Conservation (phyloP, 1,284 basidiomycete genomes). For the Rhizoctonia solani region DNA sequence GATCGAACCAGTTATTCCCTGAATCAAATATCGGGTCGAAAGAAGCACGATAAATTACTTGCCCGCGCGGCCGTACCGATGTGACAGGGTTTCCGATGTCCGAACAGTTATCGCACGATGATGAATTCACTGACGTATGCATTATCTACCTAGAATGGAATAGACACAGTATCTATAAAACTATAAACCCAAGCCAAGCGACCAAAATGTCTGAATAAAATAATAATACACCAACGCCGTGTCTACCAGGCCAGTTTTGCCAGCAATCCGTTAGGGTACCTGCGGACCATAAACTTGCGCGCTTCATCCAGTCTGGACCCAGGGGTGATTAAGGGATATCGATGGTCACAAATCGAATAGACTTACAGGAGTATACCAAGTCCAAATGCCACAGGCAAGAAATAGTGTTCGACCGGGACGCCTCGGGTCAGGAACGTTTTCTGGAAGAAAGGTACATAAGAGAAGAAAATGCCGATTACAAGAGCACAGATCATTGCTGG, state of each 20-base stretch:
- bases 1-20: too few relatives aligned
- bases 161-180: too few relatives aligned
- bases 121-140: too few relatives aligned
- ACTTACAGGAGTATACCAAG: slow-evolving; percentile 46
- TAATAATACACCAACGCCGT: not conserved
- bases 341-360: slow-evolving; percentile 39
- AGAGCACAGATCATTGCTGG: slow-evolving; percentile 52
- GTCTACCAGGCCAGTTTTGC: slow-evolving; percentile 50
- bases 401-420: slow-evolving; percentile 56
- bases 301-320: slow-evolving; percentile 48
- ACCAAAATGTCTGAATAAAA: not conserved
- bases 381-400: slow-evolving; percentile 53
- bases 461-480: slow-evolving; percentile 58
- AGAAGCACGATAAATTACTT: too few relatives aligned
- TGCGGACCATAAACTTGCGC: slow-evolving; percentile 49
- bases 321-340: slow-evolving; percentile 46
- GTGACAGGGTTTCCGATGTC: too few relatives aligned
- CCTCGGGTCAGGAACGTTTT: slow-evolving; percentile 57
- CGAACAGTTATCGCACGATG: too few relatives aligned
- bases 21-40: too few relatives aligned
- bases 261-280: slow-evolving; percentile 46
- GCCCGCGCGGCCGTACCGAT: too few relatives aligned
- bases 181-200: not conserved
- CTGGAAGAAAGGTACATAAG: slow-evolving; percentile 60
- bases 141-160: too few relatives aligned